phyloP scores from a whole-genome alignment of 352 stramenopile species.

The Globisporangium paroecandrum region DNA sequence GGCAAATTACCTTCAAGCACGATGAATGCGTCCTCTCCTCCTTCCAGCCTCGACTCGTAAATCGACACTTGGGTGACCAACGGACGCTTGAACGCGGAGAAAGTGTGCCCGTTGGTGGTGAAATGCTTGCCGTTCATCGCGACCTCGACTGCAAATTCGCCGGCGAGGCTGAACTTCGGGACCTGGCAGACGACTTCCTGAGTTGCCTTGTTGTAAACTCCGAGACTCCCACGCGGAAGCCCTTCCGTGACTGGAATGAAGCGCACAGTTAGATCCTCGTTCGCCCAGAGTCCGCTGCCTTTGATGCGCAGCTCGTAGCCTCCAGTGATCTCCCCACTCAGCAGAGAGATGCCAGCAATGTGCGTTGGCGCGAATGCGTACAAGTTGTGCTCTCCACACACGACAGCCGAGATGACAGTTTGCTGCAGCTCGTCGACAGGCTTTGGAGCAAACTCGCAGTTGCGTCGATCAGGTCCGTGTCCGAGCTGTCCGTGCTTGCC shows the following conservation, averaged over 20 bases:
- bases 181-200: slow-evolving; percentile 59
- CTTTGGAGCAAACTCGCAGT: slow-evolving; percentile 32
- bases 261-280: slow-evolving; percentile 69
- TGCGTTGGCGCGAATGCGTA: slow-evolving; percentile 63
- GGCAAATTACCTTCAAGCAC: slow-evolving; percentile 39
- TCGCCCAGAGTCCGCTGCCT: slow-evolving; percentile 78
- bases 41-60: slow-evolving; percentile 30
- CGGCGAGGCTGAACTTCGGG: slow-evolving; percentile 57
- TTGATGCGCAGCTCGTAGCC: slow-evolving; percentile 59
- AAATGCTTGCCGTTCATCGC: slow-evolving; percentile 83
- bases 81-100: slow-evolving; percentile 53
- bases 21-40: slow-evolving; percentile 35
- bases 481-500: slow-evolving; percentile 47
- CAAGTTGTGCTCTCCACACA: slow-evolving; percentile 45
- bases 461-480: slow-evolving; percentile 18
- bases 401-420: slow-evolving; percentile 35
- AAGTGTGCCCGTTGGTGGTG: slow-evolving; percentile 50
- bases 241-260: slow-evolving; percentile 68
- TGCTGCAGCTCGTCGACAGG: slow-evolving; percentile 37
- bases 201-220: slow-evolving; percentile 30
- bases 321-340: slow-evolving; percentile 46
- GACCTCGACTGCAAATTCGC: slow-evolving; percentile 66
- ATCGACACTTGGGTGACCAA: slow-evolving; percentile 36
- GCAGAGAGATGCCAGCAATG: slow-evolving; percentile 40
- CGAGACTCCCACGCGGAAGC: slow-evolving; percentile 48